phyloP scores from a whole-genome alignment of 345 rosid species.

The Schrenkiella parvula region DNA sequence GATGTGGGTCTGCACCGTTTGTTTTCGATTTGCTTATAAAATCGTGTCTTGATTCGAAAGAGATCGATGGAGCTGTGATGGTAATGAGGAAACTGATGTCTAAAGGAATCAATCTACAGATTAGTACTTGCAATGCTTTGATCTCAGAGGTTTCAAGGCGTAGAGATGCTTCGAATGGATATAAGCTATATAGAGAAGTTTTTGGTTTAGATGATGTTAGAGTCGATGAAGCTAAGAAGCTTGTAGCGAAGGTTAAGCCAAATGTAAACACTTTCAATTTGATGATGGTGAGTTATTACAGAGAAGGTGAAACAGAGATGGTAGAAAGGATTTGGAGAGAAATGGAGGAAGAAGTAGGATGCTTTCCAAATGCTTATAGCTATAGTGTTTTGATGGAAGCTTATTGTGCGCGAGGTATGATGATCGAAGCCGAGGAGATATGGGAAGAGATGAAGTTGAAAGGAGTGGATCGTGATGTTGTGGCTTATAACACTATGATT shows the following conservation, averaged over 20 bases:
- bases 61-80: conserved; percentile 50
- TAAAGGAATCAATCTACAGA: conserved; percentile 48
- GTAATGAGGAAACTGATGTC: conserved; percentile 61
- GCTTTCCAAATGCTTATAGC: conserved; percentile 44
- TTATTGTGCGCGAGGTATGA: conserved; percentile 51
- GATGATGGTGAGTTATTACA: conserved; percentile 59
- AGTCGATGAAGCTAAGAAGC: conserved; percentile 15
- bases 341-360: conserved; percentile 44
- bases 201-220: conserved; percentile 41
- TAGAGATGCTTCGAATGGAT: conserved; percentile 44
- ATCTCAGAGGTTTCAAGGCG: conserved; percentile 41
- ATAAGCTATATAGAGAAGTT: conserved; percentile 55
- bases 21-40: conserved; percentile 71
- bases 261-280: conserved; percentile 61
- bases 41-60: conserved; percentile 60
- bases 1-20: conserved; percentile 88
- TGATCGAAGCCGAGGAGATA: conserved; percentile 52
- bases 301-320: conserved; percentile 53
- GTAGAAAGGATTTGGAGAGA: conserved; percentile 66
- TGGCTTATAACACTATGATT: conserved; percentile 65
- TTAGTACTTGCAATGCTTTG: conserved; percentile 61
- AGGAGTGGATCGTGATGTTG: conserved; percentile 46
- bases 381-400: conserved; percentile 54
- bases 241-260: conserved; percentile 37
- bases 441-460: conserved; percentile 66